These are phyloP conservation scores for Heterobasidion parviporum DNA, from an alignment of 1,284 basidiomycete species.

Conservation along the genomic window DNA sequence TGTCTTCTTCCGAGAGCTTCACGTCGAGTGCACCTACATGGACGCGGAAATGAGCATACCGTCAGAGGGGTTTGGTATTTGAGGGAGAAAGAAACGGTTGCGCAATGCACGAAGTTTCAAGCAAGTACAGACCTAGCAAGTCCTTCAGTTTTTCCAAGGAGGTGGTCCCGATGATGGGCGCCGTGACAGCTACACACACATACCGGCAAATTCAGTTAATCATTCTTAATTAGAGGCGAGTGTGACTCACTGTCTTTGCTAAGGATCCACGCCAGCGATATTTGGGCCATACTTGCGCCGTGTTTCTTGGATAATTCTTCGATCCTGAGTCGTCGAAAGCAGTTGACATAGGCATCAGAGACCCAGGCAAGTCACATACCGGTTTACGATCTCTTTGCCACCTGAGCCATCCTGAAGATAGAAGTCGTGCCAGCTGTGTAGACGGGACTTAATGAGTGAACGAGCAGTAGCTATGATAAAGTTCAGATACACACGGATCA, in stretches of 20 bases:
- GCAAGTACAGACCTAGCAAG: slow-evolving; percentile 14
- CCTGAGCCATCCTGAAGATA: not conserved
- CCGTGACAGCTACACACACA: slow-evolving; percentile 14
- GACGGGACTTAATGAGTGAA: not conserved
- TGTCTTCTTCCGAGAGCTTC: slow-evolving; percentile 34
- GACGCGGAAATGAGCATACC: not conserved
- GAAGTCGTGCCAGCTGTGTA: not conserved
- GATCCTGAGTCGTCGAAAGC: slow-evolving; percentile 17
- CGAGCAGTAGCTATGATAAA: too few species aligned
- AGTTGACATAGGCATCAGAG: not conserved
- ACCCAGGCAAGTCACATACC: not conserved
- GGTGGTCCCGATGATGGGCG: slow-evolving; percentile 30
- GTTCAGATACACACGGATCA: slow-evolving; percentile 10
- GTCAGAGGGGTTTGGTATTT: not conserved
- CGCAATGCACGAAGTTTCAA: slow-evolving; percentile 3
- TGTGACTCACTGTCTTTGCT: slow-evolving; percentile 15
- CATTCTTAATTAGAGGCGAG: not conserved
- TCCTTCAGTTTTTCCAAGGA: slow-evolving; percentile 23
- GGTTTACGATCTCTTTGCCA: not conserved
- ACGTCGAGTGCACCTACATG: slow-evolving; percentile 22
- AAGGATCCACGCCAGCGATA: slow-evolving; percentile 27
- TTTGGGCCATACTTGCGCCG: slow-evolving; percentile 27
- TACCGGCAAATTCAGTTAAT: too few species aligned
- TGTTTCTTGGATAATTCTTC: slow-evolving; percentile 26
- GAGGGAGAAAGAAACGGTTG: not conserved